A percentile compares a stretch with the other conserved stretches of the same genome.
Evolutionary conservation across 2,329 filamentous ascomycete genomes (phyloP).

Genomic region (Plectosphaerella cucumerina): DNA sequence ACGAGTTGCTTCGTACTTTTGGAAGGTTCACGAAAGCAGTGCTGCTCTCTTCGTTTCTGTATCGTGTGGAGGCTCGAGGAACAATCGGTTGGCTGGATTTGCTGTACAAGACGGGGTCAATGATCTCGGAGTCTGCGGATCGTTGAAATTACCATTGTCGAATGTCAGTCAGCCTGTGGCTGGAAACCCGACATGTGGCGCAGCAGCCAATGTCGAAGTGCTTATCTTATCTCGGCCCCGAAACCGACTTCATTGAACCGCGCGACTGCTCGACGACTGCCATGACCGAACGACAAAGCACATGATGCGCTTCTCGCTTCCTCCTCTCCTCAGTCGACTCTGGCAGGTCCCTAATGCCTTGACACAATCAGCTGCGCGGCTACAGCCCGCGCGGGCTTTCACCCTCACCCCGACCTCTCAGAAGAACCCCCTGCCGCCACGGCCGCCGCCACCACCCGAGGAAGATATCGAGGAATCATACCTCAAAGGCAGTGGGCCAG

Average conservation of each 20-base stretch:
- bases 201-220: not conserved
- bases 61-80: too few relatives aligned
- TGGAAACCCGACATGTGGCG: not conserved
- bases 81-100: too few relatives aligned
- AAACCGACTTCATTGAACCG: not conserved
- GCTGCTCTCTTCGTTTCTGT: too few relatives aligned
- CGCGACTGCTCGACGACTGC: not conserved
- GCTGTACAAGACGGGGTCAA: too few relatives aligned
- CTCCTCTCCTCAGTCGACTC: not conserved
- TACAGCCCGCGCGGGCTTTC: constrained; percentile 17
- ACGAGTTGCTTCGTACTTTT: not conserved
- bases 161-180: not conserved
- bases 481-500: constrained; percentile 86
- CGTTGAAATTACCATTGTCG: too few relatives aligned
- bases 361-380: not conserved
- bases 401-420: constrained; percentile 21
- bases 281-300: constrained; percentile 6
- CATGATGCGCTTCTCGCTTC: constrained; percentile 4
- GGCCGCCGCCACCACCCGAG: constrained; percentile 68
- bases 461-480: constrained; percentile 79
- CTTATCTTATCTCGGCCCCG: constrained; percentile 2
- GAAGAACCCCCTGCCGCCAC: constrained; percentile 66
- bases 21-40: too few relatives aligned
- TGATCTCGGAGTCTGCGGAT: too few relatives aligned
- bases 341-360: constrained; percentile 3